phyloP scores from a whole-genome alignment of 768 basidiomycete species.

The Russula sp. region DNA sequence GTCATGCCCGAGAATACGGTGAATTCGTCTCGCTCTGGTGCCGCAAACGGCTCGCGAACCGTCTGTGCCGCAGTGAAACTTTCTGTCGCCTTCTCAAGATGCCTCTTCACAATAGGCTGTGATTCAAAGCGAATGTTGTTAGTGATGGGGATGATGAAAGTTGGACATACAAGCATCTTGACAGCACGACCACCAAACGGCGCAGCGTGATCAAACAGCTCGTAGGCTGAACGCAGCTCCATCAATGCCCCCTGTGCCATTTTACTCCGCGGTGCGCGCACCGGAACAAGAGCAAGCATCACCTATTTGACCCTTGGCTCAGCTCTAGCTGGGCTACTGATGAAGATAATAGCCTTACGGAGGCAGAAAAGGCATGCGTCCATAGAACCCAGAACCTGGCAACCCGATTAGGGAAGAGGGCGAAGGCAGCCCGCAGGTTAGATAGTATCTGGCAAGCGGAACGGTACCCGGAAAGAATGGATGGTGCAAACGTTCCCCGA shows the following conservation, averaged over 20 bases:
- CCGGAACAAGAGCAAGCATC: slow-evolving; percentile 72
- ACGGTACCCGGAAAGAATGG: slow-evolving; percentile 19
- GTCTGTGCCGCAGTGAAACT: slow-evolving; percentile 39
- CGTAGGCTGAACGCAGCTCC: slow-evolving; percentile 54
- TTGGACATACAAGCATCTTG: slow-evolving; percentile 54
- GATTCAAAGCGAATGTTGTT: neutral
- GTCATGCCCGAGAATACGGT: slow-evolving; percentile 73
- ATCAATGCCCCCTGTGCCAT: slow-evolving; percentile 63
- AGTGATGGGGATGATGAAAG: neutral
- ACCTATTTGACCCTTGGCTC: slow-evolving; percentile 33
- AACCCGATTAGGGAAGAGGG: slow-evolving; percentile 5
- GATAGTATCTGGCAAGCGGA: slow-evolving; percentile 14
- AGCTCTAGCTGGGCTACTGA: neutral
- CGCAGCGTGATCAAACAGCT: slow-evolving; percentile 60
- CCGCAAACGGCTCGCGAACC: slow-evolving; percentile 55
- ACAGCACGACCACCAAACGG: slow-evolving; percentile 55
- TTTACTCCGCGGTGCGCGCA: slow-evolving; percentile 55
- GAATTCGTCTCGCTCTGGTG: slow-evolving; percentile 56
- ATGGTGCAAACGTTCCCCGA: slow-evolving; percentile 12
- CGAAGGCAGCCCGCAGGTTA: slow-evolving; percentile 7
- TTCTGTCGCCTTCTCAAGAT: slow-evolving; percentile 44
- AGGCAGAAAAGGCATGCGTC: slow-evolving; percentile 19
- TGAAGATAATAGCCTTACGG: neutral
- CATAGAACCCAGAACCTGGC: slow-evolving; percentile 19
- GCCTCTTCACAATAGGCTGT: slow-evolving; percentile 58